Evolutionary conservation across 2,329 filamentous ascomycete species (phyloP).

Genomic region (Colletotrichum spinosum): DNA sequence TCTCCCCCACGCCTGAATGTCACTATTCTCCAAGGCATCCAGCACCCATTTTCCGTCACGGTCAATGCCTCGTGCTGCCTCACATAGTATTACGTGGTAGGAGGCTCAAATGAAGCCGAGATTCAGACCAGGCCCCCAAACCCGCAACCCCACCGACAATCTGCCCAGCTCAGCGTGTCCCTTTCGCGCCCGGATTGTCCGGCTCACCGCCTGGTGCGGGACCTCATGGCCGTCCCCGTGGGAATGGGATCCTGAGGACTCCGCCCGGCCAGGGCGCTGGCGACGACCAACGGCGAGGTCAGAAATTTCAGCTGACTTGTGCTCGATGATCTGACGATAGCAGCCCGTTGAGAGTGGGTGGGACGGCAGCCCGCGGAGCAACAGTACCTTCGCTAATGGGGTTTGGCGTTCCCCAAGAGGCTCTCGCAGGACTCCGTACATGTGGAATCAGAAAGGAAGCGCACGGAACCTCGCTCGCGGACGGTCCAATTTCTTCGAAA

Average conservation of each 20-base stretch:
- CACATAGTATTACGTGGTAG: background rate
- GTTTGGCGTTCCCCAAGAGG: constrained; percentile 10
- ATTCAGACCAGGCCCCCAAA: background rate
- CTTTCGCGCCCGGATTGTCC: constrained; percentile 17
- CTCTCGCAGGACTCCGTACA: constrained; percentile 3
- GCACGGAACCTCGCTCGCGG: constrained; percentile 23
- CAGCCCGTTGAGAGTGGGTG: background rate
- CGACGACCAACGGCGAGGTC: constrained; percentile 8
- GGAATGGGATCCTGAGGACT: background rate
- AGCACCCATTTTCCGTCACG: background rate
- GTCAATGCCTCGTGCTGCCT: background rate
- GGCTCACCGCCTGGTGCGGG: constrained; percentile 27
- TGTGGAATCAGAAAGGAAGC: background rate
- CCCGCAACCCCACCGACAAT: constrained; percentile 12
- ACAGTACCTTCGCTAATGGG: constrained; percentile 11
- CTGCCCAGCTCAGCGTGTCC: background rate
- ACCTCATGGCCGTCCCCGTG: background rate
- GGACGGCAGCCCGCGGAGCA: background rate
- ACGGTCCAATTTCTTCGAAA: constrained; percentile 27
- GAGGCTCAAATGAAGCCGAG: constrained; percentile 14
- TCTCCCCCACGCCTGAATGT: background rate
- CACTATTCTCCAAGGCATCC: background rate
- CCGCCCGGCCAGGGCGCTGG: background rate
- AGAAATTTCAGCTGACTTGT: constrained; percentile 26
- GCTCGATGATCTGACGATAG: constrained; percentile 27